Evolutionary conservation across 768 basidiomycete genomes (phyloP).

Genomic region (Dioszegia aurantiaca): DNA sequence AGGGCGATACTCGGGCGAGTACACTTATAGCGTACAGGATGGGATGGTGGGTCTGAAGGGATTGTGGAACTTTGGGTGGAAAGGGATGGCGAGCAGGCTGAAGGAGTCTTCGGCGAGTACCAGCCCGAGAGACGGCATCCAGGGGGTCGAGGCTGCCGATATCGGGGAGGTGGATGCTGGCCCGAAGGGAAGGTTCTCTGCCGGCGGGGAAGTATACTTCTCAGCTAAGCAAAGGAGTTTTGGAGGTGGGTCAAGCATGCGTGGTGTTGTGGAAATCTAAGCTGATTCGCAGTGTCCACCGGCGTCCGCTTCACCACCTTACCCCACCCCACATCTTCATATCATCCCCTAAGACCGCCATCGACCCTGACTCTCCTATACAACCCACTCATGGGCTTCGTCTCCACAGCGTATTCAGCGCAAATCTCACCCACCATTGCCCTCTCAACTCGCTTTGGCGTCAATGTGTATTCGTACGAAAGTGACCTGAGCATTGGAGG

Average conservation of each 20-base stretch:
- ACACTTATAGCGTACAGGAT: slow-evolving; percentile 90
- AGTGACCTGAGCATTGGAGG: slow-evolving; percentile 94
- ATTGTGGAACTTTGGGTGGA: slow-evolving; percentile 85
- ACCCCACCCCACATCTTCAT: slow-evolving; percentile 69
- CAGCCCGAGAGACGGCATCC: slow-evolving; percentile 55
- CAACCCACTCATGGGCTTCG: slow-evolving; percentile 93
- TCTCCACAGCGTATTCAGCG: slow-evolving; percentile 86
- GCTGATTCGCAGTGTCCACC: slow-evolving; percentile 67
- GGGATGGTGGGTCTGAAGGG: slow-evolving; percentile 86
- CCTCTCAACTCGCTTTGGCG: slow-evolving; percentile 81
- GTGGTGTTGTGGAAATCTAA: background rate
- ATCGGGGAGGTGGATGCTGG: slow-evolving; percentile 85
- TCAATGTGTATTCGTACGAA: slow-evolving; percentile 95
- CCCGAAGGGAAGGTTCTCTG: slow-evolving; percentile 80
- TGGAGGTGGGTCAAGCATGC: slow-evolving; percentile 76
- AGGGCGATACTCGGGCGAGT: slow-evolving; percentile 89
- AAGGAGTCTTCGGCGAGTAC: slow-evolving; percentile 22
- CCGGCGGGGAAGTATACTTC: slow-evolving; percentile 90
- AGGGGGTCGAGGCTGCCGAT: slow-evolving; percentile 93
- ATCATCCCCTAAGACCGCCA: slow-evolving; percentile 70
- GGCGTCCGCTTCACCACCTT: slow-evolving; percentile 86
- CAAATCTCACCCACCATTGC: slow-evolving; percentile 80
- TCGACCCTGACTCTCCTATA: slow-evolving; percentile 92
- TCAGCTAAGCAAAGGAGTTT: slow-evolving; percentile 89
- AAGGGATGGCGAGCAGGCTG: slow-evolving; percentile 53